Evolutionary conservation across 768 basidiomycete genomes (phyloP).

Genomic region (Daedalea quercina): DNA sequence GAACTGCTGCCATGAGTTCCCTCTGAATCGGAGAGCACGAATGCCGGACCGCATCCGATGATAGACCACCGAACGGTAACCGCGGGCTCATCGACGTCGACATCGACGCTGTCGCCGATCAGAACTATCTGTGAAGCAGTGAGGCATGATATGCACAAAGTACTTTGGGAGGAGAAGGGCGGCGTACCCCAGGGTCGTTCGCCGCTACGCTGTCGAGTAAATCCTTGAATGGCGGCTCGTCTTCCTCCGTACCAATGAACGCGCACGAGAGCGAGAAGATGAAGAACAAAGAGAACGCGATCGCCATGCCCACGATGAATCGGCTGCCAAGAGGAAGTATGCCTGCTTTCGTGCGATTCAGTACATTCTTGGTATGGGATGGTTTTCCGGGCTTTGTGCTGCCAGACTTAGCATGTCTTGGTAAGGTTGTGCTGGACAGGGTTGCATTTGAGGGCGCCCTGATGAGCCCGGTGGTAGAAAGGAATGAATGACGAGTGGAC

Average conservation of each 20-base stretch:
- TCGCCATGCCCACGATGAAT: conserved; percentile 28
- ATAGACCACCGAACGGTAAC: conserved; percentile 52
- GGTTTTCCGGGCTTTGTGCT: conserved; percentile 13
- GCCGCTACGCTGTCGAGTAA: conserved; percentile 34
- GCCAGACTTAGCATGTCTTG: conserved; percentile 10
- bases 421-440: conserved; percentile 2
- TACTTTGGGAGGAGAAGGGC: no score
- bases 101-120: conserved; percentile 49
- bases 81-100: conserved; percentile 53
- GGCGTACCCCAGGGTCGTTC: conserved; percentile 41
- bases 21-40: conserved; percentile 38
- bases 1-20: conserved; percentile 36
- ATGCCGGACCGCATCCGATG: conserved; percentile 40
- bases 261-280: conserved; percentile 40
- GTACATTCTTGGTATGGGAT: background rate
- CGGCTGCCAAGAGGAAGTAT: conserved; percentile 21
- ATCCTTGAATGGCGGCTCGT: conserved; percentile 33
- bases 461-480: conserved; percentile 30
- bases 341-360: conserved; percentile 9
- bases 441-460: conserved; percentile 10
- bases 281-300: conserved; percentile 42
- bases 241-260: conserved; percentile 41
- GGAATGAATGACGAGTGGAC: conserved; percentile 33
- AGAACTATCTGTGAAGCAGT: conserved; percentile 44
- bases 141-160: no score